Evolutionary conservation across 148 eudicot genomes (phyloP).

Genomic region (Rhododendron kiyosumense): DNA sequence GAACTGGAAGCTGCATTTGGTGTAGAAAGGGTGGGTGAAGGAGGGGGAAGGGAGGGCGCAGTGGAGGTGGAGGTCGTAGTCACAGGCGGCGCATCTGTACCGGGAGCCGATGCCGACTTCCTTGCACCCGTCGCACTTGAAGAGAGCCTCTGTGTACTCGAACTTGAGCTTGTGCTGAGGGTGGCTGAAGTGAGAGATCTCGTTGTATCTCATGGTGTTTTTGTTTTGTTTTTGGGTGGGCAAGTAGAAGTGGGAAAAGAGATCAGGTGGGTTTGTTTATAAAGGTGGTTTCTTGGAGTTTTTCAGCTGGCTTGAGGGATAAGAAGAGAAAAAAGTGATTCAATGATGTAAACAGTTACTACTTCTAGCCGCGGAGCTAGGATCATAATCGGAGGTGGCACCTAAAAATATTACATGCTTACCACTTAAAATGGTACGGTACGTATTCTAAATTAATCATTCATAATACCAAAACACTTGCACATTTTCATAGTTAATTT

Average conservation of each 20-base stretch:
- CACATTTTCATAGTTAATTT: too few relatives aligned
- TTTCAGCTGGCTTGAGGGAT: not conserved
- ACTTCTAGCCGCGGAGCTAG: too few relatives aligned
- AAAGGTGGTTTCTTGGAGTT: not conserved
- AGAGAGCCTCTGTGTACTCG: slow-evolving; percentile 53
- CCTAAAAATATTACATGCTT: too few relatives aligned
- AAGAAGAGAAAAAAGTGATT: not conserved
- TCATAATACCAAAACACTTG: too few relatives aligned
- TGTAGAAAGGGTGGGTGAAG: slow-evolving; percentile 81
- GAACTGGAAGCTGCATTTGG: slow-evolving; percentile 72
- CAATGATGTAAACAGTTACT: too few relatives aligned
- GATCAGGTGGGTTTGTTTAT: slow-evolving; percentile 1
- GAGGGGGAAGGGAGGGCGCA: slow-evolving; percentile 65
- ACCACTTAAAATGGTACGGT: too few relatives aligned
- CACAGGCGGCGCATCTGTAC: slow-evolving; percentile 58
- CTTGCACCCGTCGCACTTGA: slow-evolving; percentile 94
- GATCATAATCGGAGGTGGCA: too few relatives aligned
- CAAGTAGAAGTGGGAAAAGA: not conserved
- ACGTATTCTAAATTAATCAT: too few relatives aligned
- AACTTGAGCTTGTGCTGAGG: slow-evolving; percentile 74
- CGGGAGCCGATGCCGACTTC: slow-evolving; percentile 77
- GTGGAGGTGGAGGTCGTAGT: slow-evolving; percentile 78
- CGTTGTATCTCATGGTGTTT: slow-evolving; percentile 60
- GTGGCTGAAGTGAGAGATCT: slow-evolving; percentile 73
- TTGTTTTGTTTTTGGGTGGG: not conserved